Conservation (phyloP, 495 filamentous ascomycete species). For the Jackrogersella minutella region DNA sequence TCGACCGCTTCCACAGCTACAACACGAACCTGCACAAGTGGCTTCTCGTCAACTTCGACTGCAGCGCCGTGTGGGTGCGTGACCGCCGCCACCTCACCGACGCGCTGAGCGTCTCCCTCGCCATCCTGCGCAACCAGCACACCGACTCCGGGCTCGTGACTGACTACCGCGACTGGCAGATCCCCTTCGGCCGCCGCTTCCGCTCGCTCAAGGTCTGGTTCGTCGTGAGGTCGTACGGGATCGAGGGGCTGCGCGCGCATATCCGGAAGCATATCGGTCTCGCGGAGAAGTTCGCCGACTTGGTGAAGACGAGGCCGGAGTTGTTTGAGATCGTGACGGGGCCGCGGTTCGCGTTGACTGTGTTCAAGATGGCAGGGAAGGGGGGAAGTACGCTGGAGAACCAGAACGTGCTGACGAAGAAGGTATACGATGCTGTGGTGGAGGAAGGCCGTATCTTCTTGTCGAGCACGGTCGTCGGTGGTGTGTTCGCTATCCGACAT, state of each 20-base stretch:
- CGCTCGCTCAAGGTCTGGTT: slow-evolving; percentile 96
- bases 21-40: slow-evolving; percentile 99
- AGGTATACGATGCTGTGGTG: slow-evolving; percentile 81
- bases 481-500: slow-evolving; percentile 81
- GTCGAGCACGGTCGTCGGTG: slow-evolving; percentile 79
- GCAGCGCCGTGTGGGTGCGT: slow-evolving; percentile 80
- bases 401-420: slow-evolving; percentile 74
- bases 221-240: slow-evolving; percentile 86
- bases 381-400: slow-evolving; percentile 29
- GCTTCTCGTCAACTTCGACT: slow-evolving; percentile 95
- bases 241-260: slow-evolving; percentile 77
- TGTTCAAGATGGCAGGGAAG: slow-evolving; percentile 65
- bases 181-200: slow-evolving; percentile 94
- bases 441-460: slow-evolving; percentile 81
- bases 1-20: slow-evolving; percentile 82
- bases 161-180: slow-evolving; percentile 98
- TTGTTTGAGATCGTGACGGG: slow-evolving; percentile 79
- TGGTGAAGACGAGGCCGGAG: slow-evolving; percentile 66
- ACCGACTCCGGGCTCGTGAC: slow-evolving; percentile 86
- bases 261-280: slow-evolving; percentile 71
- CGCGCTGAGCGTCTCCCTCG: slow-evolving; percentile 77
- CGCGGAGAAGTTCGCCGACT: slow-evolving; percentile 72
- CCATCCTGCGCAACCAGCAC: slow-evolving; percentile 82
- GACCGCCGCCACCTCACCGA: slow-evolving; percentile 76
- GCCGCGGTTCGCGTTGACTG: slow-evolving; percentile 82